phyloP scores from a whole-genome alignment of 768 basidiomycete species.

The Kondoa malvinella region DNA sequence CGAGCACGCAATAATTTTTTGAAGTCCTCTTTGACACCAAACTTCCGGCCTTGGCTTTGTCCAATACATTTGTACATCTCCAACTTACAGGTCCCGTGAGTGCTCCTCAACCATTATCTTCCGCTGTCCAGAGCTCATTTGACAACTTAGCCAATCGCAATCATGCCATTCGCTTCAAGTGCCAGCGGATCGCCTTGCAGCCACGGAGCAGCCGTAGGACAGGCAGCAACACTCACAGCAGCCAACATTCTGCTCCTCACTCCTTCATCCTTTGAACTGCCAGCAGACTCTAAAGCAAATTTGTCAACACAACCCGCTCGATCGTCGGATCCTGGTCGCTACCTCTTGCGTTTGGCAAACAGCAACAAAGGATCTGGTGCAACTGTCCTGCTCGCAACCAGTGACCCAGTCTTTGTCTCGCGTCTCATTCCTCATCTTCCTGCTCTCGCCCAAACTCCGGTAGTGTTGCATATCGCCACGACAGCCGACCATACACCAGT shows the following conservation, averaged over 20 bases:
- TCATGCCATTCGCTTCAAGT: neutral
- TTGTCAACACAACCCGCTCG: constrained; percentile 8
- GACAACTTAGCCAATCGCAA: neutral
- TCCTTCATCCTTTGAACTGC: neutral
- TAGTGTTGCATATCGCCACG: constrained; percentile 57
- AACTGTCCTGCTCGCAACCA: constrained; percentile 6
- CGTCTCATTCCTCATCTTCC: constrained; percentile 10
- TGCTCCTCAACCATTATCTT: too few relatives aligned
- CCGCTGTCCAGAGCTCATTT: neutral
- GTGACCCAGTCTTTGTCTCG: constrained; percentile 8
- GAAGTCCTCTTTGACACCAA: too few relatives aligned
- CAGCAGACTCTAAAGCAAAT: neutral
- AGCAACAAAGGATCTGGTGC: neutral
- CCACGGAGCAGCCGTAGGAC: neutral
- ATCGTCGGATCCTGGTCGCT: constrained; percentile 14
- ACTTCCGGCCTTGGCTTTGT: too few relatives aligned
- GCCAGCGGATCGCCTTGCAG: neutral
- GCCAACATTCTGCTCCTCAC: neutral
- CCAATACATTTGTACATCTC: too few relatives aligned
- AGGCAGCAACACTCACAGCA: neutral
- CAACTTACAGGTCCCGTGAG: too few relatives aligned
- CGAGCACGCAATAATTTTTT: too few relatives aligned
- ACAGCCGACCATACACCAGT: constrained; percentile 49
- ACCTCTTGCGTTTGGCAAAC: constrained; percentile 8
- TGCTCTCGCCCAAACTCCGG: constrained; percentile 46